These are phyloP conservation scores for Malassezia japonica DNA, from an alignment of 1,284 basidiomycete species.

Conservation along the genomic window DNA sequence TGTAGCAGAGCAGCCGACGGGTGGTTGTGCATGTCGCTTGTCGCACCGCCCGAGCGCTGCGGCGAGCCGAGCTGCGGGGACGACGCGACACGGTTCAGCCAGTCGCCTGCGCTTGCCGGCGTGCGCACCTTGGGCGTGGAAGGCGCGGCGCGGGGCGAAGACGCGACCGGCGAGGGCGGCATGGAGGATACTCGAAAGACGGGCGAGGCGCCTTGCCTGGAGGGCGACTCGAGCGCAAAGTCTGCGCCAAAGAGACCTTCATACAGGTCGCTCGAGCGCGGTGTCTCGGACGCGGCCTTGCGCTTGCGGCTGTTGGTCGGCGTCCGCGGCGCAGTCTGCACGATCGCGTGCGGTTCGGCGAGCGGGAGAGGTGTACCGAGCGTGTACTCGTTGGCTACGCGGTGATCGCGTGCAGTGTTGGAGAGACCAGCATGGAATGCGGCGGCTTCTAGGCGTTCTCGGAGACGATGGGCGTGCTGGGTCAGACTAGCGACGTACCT, in stretches of 20 bases:
- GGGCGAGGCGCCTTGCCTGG: too few relatives aligned
- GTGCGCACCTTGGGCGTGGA: neutral
- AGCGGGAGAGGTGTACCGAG: neutral
- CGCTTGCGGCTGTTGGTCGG: neutral
- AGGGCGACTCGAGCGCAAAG: neutral
- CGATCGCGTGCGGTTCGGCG: neutral
- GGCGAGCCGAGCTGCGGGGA: conserved; percentile 11
- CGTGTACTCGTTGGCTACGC: neutral
- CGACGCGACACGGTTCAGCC: neutral
- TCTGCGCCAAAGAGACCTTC: neutral
- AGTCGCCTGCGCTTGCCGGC: conserved; percentile 1
- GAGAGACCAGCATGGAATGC: conserved; percentile 10
- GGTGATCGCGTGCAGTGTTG: too few relatives aligned
- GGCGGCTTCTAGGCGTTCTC: conserved; percentile 4
- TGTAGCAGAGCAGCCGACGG: neutral
- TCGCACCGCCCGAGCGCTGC: neutral
- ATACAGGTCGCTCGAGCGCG: conserved; percentile 5
- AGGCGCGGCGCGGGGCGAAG: neutral
- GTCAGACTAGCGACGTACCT: neutral
- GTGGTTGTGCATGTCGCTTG: conserved; percentile 8
- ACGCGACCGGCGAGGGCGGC: too few relatives aligned
- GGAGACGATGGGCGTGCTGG: conserved; percentile 7
- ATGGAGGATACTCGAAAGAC: too few relatives aligned
- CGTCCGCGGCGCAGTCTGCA: neutral
- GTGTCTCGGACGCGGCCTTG: neutral